Evolutionary conservation across 2,329 filamentous ascomycete species (phyloP).

Genomic region (Orbilia quercus): DNA sequence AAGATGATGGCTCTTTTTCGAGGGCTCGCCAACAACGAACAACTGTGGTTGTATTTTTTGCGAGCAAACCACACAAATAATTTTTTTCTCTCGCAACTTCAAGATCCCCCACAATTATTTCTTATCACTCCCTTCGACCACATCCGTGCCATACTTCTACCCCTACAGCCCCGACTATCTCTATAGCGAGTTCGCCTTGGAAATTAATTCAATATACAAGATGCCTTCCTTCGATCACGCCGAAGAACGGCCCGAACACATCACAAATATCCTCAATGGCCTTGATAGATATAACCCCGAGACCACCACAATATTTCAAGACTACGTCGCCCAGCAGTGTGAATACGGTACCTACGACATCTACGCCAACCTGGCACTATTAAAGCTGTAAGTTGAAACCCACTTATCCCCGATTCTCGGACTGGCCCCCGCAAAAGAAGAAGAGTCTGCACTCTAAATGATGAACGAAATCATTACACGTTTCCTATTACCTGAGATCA

Average conservation of each 20-base stretch:
- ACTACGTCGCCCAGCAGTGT: slow-evolving; percentile 94
- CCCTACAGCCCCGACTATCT: slow-evolving; percentile 27
- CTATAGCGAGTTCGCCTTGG: slow-evolving; percentile 7
- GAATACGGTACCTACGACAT: slow-evolving; percentile 93
- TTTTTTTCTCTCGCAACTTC: slow-evolving; percentile 53
- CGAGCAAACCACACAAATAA: slow-evolving; percentile 37
- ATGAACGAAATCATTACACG: slow-evolving; percentile 81
- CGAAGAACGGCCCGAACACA: slow-evolving; percentile 89
- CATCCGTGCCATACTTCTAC: neutral
- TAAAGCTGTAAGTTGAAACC: slow-evolving; percentile 86
- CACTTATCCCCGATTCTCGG: neutral
- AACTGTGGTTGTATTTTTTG: no score
- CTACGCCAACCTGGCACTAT: slow-evolving; percentile 93
- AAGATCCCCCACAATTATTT: slow-evolving; percentile 31
- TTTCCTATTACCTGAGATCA: slow-evolving; percentile 97
- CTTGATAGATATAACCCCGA: slow-evolving; percentile 99
- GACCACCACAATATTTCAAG: slow-evolving; percentile 91
- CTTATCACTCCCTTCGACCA: slow-evolving; percentile 12
- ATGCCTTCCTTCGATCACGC: slow-evolving; percentile 77
- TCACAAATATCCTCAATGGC: slow-evolving; percentile 92
- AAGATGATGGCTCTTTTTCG: no score
- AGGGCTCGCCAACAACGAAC: no score
- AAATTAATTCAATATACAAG: slow-evolving; percentile 4
- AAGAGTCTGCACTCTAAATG: slow-evolving; percentile 66
- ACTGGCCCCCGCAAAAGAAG: neutral